Conservation (phyloP, 768 basidiomycete species). For the Hericium erinaceus region DNA sequence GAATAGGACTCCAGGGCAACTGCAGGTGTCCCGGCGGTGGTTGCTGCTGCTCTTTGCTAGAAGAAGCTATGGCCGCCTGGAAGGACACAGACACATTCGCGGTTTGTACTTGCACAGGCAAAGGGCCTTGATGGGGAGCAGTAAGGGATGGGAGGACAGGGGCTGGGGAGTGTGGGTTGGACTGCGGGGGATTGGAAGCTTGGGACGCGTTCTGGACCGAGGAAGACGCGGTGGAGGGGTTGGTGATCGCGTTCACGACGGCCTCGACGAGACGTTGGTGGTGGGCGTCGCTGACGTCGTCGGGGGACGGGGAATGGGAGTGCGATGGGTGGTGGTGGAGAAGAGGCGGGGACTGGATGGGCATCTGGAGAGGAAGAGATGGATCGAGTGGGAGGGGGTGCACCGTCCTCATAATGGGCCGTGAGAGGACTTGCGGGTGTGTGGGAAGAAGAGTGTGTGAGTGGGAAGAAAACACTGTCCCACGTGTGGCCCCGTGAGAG, state of each 20-base stretch:
- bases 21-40: constrained; percentile 5
- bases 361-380: constrained; percentile 15
- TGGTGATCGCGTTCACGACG: constrained; percentile 14
- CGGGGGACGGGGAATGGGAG: constrained; percentile 9
- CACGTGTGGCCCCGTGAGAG: constrained; percentile 20
- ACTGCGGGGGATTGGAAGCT: constrained; percentile 21
- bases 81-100: constrained; percentile 15
- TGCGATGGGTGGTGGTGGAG: constrained; percentile 11
- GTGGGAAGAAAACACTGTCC: constrained; percentile 35
- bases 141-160: constrained; percentile 21
- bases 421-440: constrained; percentile 24
- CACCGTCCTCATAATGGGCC: constrained; percentile 36
- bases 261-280: constrained; percentile 7
- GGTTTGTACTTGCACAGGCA: constrained; percentile 6
- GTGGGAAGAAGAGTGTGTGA: constrained; percentile 37
- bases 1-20: constrained; percentile 2
- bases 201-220: constrained; percentile 26
- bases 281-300: constrained; percentile 4
- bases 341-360: constrained; percentile 4
- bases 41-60: constrained; percentile 8
- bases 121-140: constrained; percentile 23
- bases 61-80: constrained; percentile 18
- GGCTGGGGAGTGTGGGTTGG: constrained; percentile 20
- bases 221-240: constrained; percentile 16
- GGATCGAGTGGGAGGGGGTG: constrained; percentile 40